Evolutionary conservation across 2,329 filamentous ascomycete genomes (phyloP).

Genomic region (Capronia americana): DNA sequence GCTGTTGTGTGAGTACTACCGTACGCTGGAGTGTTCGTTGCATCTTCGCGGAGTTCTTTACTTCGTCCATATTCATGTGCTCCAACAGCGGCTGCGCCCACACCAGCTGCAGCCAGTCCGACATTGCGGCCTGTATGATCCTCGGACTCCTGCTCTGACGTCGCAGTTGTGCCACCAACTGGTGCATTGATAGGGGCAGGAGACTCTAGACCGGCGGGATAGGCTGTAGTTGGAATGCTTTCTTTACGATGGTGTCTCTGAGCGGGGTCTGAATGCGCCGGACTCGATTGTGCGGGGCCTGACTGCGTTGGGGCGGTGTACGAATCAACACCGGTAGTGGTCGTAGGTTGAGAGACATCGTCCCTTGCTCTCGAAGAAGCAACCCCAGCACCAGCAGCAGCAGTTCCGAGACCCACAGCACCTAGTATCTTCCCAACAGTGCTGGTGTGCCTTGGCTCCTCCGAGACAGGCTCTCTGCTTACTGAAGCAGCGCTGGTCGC

Average conservation of each 20-base stretch:
- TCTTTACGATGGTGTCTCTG: constrained; percentile 33
- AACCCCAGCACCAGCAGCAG: constrained; percentile 24
- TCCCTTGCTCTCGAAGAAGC: constrained; percentile 19
- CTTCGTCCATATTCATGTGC: constrained; percentile 21
- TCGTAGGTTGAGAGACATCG: constrained; percentile 27
- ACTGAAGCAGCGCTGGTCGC: constrained; percentile 10
- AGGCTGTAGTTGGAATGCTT: constrained; percentile 39
- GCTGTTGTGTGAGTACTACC: not conserved
- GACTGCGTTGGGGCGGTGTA: constrained; percentile 32
- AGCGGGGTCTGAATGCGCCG: not conserved
- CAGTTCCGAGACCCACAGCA: constrained; percentile 37
- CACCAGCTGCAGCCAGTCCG: constrained; percentile 25
- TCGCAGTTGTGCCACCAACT: constrained; percentile 33
- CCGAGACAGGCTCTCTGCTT: constrained; percentile 2
- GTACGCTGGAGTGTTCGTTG: not conserved
- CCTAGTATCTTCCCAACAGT: constrained; percentile 34
- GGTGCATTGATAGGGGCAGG: constrained; percentile 36
- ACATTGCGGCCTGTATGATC: constrained; percentile 26
- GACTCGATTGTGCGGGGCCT: constrained; percentile 20
- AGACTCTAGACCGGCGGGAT: constrained; percentile 35
- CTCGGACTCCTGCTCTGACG: constrained; percentile 10
- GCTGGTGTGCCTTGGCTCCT: constrained; percentile 19
- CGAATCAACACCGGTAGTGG: constrained; percentile 32
- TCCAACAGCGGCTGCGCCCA: constrained; percentile 28
- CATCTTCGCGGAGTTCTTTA: not conserved